Percentiles rank a stretch among this genome's conserved stretches.
Conservation (phyloP, 768 basidiomycete genomes). For the Boletus subparvulus region DNA sequence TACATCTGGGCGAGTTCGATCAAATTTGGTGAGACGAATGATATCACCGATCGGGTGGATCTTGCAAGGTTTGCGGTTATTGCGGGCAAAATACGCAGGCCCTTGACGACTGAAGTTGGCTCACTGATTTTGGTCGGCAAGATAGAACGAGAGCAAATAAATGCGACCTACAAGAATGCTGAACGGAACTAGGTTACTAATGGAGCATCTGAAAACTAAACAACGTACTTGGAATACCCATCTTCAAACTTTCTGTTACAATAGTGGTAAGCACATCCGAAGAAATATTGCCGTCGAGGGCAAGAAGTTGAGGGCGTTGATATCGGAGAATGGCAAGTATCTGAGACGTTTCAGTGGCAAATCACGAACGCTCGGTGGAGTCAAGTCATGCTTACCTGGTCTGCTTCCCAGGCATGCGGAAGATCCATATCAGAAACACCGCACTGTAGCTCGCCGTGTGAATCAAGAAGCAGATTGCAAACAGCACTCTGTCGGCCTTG, state of each 20-base stretch:
- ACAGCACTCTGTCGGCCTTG: conserved; percentile 60
- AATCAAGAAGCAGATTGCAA: conserved; percentile 84
- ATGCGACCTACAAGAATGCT: conserved; percentile 73
- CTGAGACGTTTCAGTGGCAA: conserved; percentile 35
- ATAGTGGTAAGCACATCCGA: conserved; percentile 50
- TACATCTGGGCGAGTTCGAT: conserved; percentile 71
- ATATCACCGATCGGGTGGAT: conserved; percentile 46
- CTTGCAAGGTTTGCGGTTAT: conserved; percentile 41
- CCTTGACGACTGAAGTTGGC: conserved; percentile 89
- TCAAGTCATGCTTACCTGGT: conserved; percentile 37
- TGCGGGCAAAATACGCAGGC: conserved; percentile 65
- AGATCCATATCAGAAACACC: conserved; percentile 94
- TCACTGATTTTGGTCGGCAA: conserved; percentile 53
- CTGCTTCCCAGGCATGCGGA: conserved; percentile 46
- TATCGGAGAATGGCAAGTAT: conserved; percentile 47
- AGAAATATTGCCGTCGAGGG: conserved; percentile 75
- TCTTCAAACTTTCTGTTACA: conserved; percentile 48
- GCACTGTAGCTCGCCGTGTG: conserved; percentile 65
- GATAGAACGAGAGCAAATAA: neutral
- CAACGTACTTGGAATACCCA: conserved; percentile 54
- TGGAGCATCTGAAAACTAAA: neutral
- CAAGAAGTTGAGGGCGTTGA: conserved; percentile 57
- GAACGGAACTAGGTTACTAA: conserved; percentile 4
- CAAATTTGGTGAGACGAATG: conserved; percentile 82
- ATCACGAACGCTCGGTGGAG: neutral